Base-by-base conservation (phyloP, 2,329 filamentous ascomycete species). In the Clonostachys solani region DNA sequence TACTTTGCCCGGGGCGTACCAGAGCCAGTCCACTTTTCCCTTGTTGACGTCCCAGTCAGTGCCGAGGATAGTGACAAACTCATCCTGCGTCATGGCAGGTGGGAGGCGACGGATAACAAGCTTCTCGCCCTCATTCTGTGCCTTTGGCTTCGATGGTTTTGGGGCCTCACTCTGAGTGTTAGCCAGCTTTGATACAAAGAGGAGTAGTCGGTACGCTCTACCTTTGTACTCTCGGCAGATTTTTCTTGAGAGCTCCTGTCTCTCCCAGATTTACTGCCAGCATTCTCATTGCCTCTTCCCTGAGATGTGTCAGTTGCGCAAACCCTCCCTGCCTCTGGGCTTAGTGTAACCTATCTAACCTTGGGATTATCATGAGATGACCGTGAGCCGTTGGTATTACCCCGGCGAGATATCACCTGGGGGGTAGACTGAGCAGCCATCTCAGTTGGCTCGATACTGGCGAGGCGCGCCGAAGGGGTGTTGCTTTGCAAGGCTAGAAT, bases 21-120 rank as follows among this genome's bases (percentile, higher is more conserved):
- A 78, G 54, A 87, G 75, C 89, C 89, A 96, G 63, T 95, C 92
- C 12, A 95, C 82, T 61, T 85, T 94, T 33, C 89, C 90, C 43
- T 79, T 80, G n/a, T 87, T 88, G 5, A 79, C 58, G 58, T 84
- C 87, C 92, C 92, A 97, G 43, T 91, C 86, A 2, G 84, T 77
- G 5, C 91, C 92, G 12, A 96, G 64, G 9, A 83, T 76, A 13
- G 71, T 66, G 57, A 84, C 74, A 52, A 95, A 92, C 59, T 99
- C 94, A 1, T 77, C 67, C 59, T 89, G 80, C 0, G 88, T 95
- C 63, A 99, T 75, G 9, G 87, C 89, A 2, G 94, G 92, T 10
- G 94, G 89, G 5, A 99, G 78, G 48, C 92, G 81, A 45, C 95
- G 84, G 47, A 96, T 76, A 19, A 95, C 76, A 12, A 96, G 77